Percentiles rank a stretch among this genome's conserved stretches.
These are phyloP conservation scores for Hypholoma sublateritium DNA, from an alignment of 768 basidiomycete genomes.

Conservation along the genomic window DNA sequence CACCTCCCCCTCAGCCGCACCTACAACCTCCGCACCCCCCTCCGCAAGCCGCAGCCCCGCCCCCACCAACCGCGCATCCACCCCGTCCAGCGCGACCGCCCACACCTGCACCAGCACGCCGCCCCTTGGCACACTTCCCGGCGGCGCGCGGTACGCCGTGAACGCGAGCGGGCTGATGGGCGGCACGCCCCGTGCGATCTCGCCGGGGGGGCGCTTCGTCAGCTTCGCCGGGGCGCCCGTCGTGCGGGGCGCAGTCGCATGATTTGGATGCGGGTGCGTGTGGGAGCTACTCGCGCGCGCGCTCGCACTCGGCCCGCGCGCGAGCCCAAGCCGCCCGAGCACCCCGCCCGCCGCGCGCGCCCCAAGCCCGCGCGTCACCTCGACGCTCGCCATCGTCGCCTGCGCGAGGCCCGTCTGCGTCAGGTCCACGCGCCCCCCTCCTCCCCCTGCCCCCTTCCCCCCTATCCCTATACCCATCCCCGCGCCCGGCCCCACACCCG, in stretches of 20 bases:
- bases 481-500: constrained; percentile 8
- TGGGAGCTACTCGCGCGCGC: not conserved
- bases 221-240: not conserved
- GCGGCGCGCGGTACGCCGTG: constrained; percentile 71
- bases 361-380: constrained; percentile 63
- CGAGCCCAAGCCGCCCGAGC: constrained; percentile 19
- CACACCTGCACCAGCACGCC: constrained; percentile 86
- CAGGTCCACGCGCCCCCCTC: constrained; percentile 69
- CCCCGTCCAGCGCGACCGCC: constrained; percentile 80
- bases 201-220: not conserved
- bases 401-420: constrained; percentile 78
- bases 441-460: too few relatives aligned
- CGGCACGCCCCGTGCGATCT: constrained; percentile 15
- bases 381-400: constrained; percentile 87
- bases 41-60: constrained; percentile 33
- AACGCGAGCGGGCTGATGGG: constrained; percentile 46
- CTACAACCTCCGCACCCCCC: too few relatives aligned
- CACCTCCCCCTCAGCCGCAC: constrained; percentile 3
- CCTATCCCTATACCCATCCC: too few relatives aligned
- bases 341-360: constrained; percentile 13
- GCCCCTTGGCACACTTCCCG: constrained; percentile 64
- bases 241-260: not conserved
- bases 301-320: constrained; percentile 9
- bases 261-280: too few relatives aligned
- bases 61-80: constrained; percentile 69